These are phyloP conservation scores for Tripterygium wilfordii DNA, from an alignment of 177 flowering plant genomes.

Conservation along the genomic window DNA sequence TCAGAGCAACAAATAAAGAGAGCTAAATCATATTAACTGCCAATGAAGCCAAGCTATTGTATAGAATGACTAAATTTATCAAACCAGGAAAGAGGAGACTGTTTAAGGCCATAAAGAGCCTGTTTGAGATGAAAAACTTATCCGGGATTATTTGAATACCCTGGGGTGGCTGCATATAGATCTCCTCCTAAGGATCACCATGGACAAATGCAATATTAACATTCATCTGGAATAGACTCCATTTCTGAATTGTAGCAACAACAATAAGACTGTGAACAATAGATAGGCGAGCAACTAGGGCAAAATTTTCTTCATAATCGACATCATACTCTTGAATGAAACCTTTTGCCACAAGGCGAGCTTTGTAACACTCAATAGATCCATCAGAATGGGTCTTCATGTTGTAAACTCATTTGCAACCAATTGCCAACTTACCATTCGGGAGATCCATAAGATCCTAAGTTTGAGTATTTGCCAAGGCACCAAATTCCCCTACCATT, in stretches of 20 bases:
- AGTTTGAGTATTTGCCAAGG: conserved; percentile 3
- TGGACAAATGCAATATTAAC: neutral
- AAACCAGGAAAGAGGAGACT: too few species aligned
- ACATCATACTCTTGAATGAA: conserved; percentile 4
- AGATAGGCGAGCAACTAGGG: conserved; percentile 5
- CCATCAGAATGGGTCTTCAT: conserved; percentile 8
- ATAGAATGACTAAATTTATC: too few species aligned
- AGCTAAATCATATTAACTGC: too few species aligned
- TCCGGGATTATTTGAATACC: neutral
- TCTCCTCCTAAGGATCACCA: neutral
- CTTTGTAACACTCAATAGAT: conserved; percentile 8
- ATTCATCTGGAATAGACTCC: conserved; percentile 2
- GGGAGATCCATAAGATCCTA: conserved; percentile 10
- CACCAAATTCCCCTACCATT: conserved; percentile 4
- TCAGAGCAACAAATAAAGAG: too few species aligned
- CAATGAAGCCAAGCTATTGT: too few species aligned
- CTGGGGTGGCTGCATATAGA: neutral
- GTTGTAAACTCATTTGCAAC: conserved; percentile 14
- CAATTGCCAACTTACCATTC: neutral
- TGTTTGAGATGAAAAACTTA: neutral
- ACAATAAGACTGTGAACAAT: neutral
- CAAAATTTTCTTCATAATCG: conserved; percentile 7
- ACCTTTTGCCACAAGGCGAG: neutral
- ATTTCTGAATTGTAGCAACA: neutral
- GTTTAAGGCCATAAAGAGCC: too few species aligned